These are phyloP conservation scores for Chlorella sp. DNA, from an alignment of 139 green algal species.

Conservation along the genomic window DNA sequence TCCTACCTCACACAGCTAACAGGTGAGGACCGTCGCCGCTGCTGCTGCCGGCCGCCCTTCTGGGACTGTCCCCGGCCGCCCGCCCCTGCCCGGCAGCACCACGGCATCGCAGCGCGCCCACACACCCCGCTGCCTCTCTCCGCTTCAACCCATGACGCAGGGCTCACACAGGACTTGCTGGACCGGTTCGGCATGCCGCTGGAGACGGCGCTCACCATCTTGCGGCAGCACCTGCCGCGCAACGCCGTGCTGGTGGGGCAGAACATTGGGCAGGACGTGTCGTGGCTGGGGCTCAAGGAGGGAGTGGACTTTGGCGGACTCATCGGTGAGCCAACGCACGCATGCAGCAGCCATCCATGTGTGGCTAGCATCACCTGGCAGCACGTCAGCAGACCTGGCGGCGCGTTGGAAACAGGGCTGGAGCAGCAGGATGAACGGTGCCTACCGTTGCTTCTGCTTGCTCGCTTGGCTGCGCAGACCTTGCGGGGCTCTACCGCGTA, in stretches of 20 bases:
- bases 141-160: background rate
- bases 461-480: slow-evolving; percentile 6
- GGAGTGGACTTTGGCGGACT: slow-evolving; percentile 71
- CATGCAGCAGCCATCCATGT: too few species aligned
- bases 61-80: too few species aligned
- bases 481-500: slow-evolving; percentile 68
- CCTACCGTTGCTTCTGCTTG: background rate
- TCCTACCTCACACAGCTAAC: slow-evolving; percentile 85
- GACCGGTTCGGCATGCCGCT: slow-evolving; percentile 61
- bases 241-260: slow-evolving; percentile 76
- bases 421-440: too few species aligned
- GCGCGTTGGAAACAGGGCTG: too few species aligned
- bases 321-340: slow-evolving; percentile 7
- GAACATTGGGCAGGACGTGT: slow-evolving; percentile 80
- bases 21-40: slow-evolving; percentile 12
- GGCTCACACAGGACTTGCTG: slow-evolving; percentile 40
- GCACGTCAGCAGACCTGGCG: too few species aligned
- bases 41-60: background rate
- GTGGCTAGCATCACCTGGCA: too few species aligned
- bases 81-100: too few species aligned
- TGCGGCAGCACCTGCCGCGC: slow-evolving; percentile 49
- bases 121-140: too few species aligned
- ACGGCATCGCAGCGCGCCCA: too few species aligned
- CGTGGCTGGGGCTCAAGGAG: slow-evolving; percentile 80
- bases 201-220: slow-evolving; percentile 16